Evolutionary conservation across 1,139 yeast genomes (phyloP), one percentile per base, ranked within the genome.

Genomic region (Blastobotrys capitulatus): DNA sequence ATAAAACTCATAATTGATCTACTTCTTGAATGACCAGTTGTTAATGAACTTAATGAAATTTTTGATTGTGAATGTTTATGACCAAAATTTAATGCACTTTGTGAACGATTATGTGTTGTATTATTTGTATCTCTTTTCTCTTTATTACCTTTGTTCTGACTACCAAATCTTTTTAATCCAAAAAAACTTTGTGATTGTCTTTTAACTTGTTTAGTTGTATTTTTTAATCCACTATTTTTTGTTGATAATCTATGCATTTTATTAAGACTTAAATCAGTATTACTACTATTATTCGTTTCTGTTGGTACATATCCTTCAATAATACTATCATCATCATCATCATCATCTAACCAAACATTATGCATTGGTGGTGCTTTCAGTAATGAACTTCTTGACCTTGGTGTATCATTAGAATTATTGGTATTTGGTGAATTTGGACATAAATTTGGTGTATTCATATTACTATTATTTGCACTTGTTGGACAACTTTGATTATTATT

Each of bases 281-380:
- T 5, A n/a, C 13, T 6, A 26, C 27, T 22, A 18, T 22, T 5
- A n/a, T n/a, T 6, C 13, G 15, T 22, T 18, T 20, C 40, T 37
- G 15, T 20, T 25, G 25, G 32, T 29, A 12, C 32, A 29, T 4
- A 12, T 29, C 9, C n/a, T 42, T 13, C 38, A 19, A 38, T 43
- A 25, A 25, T 36, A 25, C 16, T 31, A 39, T 44, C 52, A 22
- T 51, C 55, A 22, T 56, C 53, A 26, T 57, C 58, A 32, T 49
- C 54, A 32, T 57, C 60, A 46, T 60, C 63, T n/a, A 60, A 55
- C 63, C 63, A 60, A 13, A 60, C 62, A 38, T 54, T 54, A 8
- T 47, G 41, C 63, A 60, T 60, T 9, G 61, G 62, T 6, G 63
- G 63, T 22, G 25, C 49, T 15, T 46, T 52, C 12, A 52, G 41